Evolutionary conservation across 768 basidiomycete genomes (phyloP), one percentile per base, ranked within the genome.

Genomic region (Panaeolus papilionaceus): DNA sequence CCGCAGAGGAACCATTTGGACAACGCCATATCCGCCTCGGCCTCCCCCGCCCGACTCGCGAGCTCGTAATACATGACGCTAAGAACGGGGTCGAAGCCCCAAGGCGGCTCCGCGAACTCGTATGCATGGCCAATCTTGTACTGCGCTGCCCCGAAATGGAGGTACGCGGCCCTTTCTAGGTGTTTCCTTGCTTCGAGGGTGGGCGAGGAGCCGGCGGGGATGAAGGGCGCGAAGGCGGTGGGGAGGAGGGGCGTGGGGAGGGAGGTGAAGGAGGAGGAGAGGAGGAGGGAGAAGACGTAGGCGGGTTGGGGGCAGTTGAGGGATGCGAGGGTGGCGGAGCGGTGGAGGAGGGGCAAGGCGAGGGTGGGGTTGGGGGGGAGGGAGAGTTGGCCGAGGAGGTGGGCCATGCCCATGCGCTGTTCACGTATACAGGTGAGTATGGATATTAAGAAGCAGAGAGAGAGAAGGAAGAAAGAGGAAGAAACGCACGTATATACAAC

Each of bases 1-100:
- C 96, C 96, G 75, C 95, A 96, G 62, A 99, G 80, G 82, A 98
- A 98, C 96, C 97, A 99, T 79, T 98, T 98, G 77, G 89, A 91
- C 64, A 98, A 85, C 2, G 95, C 96, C 95, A 98, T 96, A 75
- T 99, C 95, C 0, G 97, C 97, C 76, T 98, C 96, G 26, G 86
- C 84, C 77, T 98, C 94, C 39, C 94, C 93, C 67, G 92, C 88
- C 78, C 96, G 91, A 66, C 89, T 91, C 0, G 93, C 94, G 12
- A 92, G 81, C 8, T 83, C 84, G 78, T 98, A 98, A 75, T 94
- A 98, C 75, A 96, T 94, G 23, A 99, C 95, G 64, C 89, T 92
- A 42, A 97, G 81, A 18, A 97, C 82, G 0, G 97, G 89, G 74
- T 98, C 96, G 77, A 95, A 98, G 0, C 89, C 84, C 81, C 92